A percentile compares a stretch with the other conserved stretches of the same genome.
phyloP scores from a whole-genome alignment of 805 yeast genomes.

The Ogataea sp. region DNA sequence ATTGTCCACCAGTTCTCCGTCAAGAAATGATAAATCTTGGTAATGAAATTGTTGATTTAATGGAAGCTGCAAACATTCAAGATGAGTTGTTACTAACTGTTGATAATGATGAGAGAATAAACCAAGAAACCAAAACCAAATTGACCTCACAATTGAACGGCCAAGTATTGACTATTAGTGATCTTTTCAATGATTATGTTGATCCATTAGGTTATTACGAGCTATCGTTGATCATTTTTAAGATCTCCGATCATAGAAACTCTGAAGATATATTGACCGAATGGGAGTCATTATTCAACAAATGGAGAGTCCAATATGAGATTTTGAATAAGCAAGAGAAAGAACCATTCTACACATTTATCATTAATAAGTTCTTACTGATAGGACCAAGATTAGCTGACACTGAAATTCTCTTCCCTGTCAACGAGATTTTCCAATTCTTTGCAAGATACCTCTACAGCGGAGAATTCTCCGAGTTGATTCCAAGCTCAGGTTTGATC shows the following conservation, averaged over 20 bases:
- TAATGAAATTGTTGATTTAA: constrained; percentile 63
- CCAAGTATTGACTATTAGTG: constrained; percentile 63
- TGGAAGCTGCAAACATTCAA: constrained; percentile 84
- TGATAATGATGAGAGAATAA: constrained; percentile 42
- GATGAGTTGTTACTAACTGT: constrained; percentile 49
- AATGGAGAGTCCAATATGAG: constrained; percentile 28
- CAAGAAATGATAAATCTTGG: constrained; percentile 70
- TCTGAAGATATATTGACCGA: constrained; percentile 73
- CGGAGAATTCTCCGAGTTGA: constrained; percentile 6
- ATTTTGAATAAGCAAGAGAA: constrained; percentile 6
- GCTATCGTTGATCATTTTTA: constrained; percentile 68
- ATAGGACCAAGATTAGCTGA: constrained; percentile 55
- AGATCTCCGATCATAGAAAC: constrained; percentile 78
- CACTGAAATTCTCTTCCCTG: constrained; percentile 76
- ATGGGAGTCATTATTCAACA: constrained; percentile 69
- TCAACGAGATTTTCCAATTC: constrained; percentile 59
- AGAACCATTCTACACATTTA: constrained; percentile 30
- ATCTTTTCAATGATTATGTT: constrained; percentile 77
- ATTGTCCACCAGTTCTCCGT: constrained; percentile 65
- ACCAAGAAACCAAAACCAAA: constrained; percentile 38
- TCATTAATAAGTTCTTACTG: constrained; percentile 30
- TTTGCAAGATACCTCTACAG: constrained; percentile 46
- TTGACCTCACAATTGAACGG: constrained; percentile 50
- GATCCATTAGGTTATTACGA: constrained; percentile 85
- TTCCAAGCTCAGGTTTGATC: constrained; percentile 37